phyloP scores from a whole-genome alignment of 805 yeast genomes.

The Lipomyces oligophaga region DNA sequence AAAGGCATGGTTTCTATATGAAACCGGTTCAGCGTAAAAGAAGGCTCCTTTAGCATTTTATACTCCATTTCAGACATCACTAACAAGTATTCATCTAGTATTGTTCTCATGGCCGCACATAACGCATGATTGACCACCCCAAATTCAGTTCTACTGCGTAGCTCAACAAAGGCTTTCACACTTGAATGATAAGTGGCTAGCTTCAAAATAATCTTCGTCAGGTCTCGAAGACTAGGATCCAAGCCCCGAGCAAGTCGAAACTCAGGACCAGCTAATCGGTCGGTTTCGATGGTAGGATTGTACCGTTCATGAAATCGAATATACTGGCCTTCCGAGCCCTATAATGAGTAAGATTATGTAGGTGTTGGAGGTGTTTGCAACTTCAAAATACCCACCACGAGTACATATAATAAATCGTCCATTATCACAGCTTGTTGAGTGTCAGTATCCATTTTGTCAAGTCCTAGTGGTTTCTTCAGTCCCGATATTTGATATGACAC shows the following conservation, averaged over 20 bases:
- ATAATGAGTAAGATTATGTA: no score
- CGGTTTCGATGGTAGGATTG: slow-evolving; percentile 45
- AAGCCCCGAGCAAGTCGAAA: slow-evolving; percentile 66
- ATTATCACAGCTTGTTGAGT: slow-evolving; percentile 71
- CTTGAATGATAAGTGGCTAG: slow-evolving; percentile 62
- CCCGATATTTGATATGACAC: slow-evolving; percentile 14
- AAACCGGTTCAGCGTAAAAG: slow-evolving; percentile 57
- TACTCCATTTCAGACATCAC: slow-evolving; percentile 46
- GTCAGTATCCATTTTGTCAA: slow-evolving; percentile 39
- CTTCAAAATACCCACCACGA: slow-evolving; percentile 43
- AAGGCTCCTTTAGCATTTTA: slow-evolving; percentile 47
- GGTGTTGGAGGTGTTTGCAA: not conserved
- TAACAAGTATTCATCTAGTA: slow-evolving; percentile 39
- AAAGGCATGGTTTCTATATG: slow-evolving; percentile 48
- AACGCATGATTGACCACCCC: slow-evolving; percentile 76
- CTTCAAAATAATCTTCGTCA: slow-evolving; percentile 56
- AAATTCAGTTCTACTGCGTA: slow-evolving; percentile 50
- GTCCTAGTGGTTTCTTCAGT: slow-evolving; percentile 7
- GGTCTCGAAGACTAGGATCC: slow-evolving; percentile 68
- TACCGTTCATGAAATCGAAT: slow-evolving; percentile 64
- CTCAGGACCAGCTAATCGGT: slow-evolving; percentile 64
- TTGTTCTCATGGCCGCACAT: slow-evolving; percentile 54
- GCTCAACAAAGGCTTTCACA: slow-evolving; percentile 56
- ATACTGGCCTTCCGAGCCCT: slow-evolving; percentile 72
- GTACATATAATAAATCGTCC: slow-evolving; percentile 62